Conservation (phyloP, 2,329 filamentous ascomycete species). For the Botryosphaeria dothidea region DNA sequence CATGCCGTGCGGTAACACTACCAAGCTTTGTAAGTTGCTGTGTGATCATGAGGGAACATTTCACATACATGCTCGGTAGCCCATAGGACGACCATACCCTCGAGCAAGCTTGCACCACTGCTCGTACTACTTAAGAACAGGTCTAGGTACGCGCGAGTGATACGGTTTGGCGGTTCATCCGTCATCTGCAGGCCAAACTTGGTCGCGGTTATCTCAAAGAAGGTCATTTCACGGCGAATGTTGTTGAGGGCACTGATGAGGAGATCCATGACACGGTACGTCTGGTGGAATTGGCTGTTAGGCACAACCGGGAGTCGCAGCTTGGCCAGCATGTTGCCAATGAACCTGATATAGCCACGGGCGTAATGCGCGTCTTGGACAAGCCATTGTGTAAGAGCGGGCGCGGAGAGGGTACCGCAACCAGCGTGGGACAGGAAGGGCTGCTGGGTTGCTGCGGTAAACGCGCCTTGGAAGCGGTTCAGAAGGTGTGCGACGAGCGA, state of each 20-base stretch:
- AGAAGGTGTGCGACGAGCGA: constrained; percentile 62
- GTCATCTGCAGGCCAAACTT: constrained; percentile 60
- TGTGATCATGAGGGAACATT: neutral
- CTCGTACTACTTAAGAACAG: constrained; percentile 60
- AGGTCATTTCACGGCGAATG: constrained; percentile 65
- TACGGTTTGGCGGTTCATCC: constrained; percentile 45
- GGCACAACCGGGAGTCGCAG: constrained; percentile 55
- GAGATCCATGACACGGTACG: constrained; percentile 62
- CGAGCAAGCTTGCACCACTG: constrained; percentile 56
- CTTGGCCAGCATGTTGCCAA: constrained; percentile 64
- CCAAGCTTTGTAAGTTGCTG: neutral
- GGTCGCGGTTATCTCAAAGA: constrained; percentile 65
- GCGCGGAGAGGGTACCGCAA: constrained; percentile 59
- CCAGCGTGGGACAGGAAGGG: constrained; percentile 68
- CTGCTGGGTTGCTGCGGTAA: constrained; percentile 62
- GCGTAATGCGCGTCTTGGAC: constrained; percentile 72
- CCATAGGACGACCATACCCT: constrained; percentile 74
- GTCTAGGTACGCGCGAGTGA: constrained; percentile 58
- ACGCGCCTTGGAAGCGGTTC: constrained; percentile 47
- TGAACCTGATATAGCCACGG: constrained; percentile 68
- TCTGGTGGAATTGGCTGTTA: constrained; percentile 47
- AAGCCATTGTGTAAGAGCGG: constrained; percentile 65
- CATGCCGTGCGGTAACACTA: constrained; percentile 51
- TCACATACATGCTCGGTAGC: constrained; percentile 64
- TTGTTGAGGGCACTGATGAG: constrained; percentile 66